A percentile compares a stretch with the other conserved stretches of the same genome.
phyloP scores from a whole-genome alignment of 495 filamentous ascomycete species.

The Astrocystis sublimbata region DNA sequence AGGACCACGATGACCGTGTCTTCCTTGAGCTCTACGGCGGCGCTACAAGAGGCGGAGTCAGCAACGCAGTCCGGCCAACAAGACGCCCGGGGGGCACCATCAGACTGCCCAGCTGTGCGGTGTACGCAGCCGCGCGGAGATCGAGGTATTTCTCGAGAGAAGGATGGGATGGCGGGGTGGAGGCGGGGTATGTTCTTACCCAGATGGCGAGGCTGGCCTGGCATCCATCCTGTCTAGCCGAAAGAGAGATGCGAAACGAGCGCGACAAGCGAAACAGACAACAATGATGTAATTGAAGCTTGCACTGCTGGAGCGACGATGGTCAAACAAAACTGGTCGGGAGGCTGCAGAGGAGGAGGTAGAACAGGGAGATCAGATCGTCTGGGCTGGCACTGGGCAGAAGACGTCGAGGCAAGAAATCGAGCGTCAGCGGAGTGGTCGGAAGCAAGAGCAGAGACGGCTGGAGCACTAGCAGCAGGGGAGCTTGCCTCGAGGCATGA shows the following conservation, averaged over 20 bases:
- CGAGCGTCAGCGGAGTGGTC: constrained; percentile 11
- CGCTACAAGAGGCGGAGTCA: constrained; percentile 25
- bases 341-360: constrained; percentile 5
- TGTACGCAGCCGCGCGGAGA: constrained; percentile 16
- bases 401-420: constrained; percentile 6
- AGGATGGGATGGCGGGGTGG: constrained; percentile 40
- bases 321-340: neutral
- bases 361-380: neutral
- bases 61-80: neutral
- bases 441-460: constrained; percentile 13
- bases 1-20: constrained; percentile 98
- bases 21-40: constrained; percentile 85
- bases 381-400: constrained; percentile 9
- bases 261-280: constrained; percentile 7
- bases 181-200: constrained; percentile 42
- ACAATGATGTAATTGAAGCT: neutral
- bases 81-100: neutral
- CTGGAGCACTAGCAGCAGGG: constrained; percentile 9
- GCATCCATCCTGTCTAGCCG: constrained; percentile 43
- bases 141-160: constrained; percentile 12
- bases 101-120: neutral
- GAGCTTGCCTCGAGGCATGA: neutral
- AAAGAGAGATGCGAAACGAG: constrained; percentile 6
- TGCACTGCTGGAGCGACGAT: neutral
- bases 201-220: too few relatives aligned